These are phyloP conservation scores for Gentiana straminea DNA, from an alignment of 257 asterid species.

Conservation along the genomic window DNA sequence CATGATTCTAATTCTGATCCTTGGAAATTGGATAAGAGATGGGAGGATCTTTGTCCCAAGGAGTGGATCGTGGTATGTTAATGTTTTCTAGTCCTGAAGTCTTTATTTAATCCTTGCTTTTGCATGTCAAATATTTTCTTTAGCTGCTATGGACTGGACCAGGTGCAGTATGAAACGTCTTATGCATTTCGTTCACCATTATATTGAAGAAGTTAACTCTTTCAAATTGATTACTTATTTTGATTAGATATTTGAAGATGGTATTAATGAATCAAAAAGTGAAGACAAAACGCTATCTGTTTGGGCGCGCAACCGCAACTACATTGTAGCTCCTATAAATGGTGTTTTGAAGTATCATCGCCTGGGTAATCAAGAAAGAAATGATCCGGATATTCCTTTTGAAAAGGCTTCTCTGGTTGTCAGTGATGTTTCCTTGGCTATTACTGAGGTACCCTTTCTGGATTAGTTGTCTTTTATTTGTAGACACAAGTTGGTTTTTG, in stretches of 20 bases:
- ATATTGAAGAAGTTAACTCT: background rate
- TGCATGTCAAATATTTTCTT: background rate
- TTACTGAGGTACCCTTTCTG: slow-evolving; percentile 61
- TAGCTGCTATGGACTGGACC: no score
- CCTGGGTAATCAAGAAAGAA: slow-evolving; percentile 84
- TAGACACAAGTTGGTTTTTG: no score
- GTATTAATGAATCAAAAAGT: slow-evolving; percentile 59
- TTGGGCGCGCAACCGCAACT: slow-evolving; percentile 68
- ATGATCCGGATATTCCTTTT: slow-evolving; percentile 67
- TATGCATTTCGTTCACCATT: no score
- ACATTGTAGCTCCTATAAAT: slow-evolving; percentile 87
- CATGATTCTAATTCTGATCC: slow-evolving; percentile 84
- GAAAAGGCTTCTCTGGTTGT: slow-evolving; percentile 86
- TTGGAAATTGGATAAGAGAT: slow-evolving; percentile 80
- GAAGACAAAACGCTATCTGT: slow-evolving; percentile 28
- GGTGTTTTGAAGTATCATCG: slow-evolving; percentile 94
- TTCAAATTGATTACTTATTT: background rate
- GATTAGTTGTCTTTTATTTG: background rate
- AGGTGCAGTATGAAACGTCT: no score
- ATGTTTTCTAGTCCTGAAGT: background rate
- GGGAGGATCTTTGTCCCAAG: slow-evolving; percentile 93
- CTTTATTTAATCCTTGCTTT: background rate
- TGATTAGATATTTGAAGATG: slow-evolving; percentile 83
- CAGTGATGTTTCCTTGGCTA: slow-evolving; percentile 70
- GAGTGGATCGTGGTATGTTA: slow-evolving; percentile 87